phyloP scores from a whole-genome alignment of 1,139 yeast genomes.

The Sugiyamaella paludigena region DNA sequence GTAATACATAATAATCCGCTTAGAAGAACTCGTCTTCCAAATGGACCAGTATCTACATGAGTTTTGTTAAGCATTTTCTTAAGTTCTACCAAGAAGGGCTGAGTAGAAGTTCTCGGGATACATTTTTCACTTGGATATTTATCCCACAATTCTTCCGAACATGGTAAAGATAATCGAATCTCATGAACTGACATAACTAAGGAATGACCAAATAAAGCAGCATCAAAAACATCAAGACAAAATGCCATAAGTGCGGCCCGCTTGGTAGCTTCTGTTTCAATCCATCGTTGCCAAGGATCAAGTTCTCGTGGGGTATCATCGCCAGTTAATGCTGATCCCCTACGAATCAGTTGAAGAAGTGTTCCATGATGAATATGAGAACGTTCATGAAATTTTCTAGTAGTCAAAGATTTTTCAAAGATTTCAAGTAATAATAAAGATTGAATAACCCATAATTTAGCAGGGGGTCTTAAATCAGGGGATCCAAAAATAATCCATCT shows the following conservation, averaged over 20 bases:
- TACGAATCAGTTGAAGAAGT: constrained; percentile 64
- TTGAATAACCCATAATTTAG: constrained; percentile 65
- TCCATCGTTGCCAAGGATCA: constrained; percentile 58
- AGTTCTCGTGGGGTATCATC: constrained; percentile 26
- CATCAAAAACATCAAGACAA: constrained; percentile 73
- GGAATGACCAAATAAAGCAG: constrained; percentile 76
- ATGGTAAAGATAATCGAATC: constrained; percentile 71
- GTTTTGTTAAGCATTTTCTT: constrained; percentile 55
- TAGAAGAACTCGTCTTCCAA: constrained; percentile 63
- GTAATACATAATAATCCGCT: constrained; percentile 70
- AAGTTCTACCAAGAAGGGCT: constrained; percentile 53
- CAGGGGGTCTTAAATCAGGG: constrained; percentile 55
- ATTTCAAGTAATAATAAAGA: constrained; percentile 60
- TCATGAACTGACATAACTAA: constrained; percentile 66
- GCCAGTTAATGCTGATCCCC: constrained; percentile 60
- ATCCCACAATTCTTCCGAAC: constrained; percentile 80
- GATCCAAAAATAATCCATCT: constrained; percentile 60
- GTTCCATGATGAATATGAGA: constrained; percentile 78
- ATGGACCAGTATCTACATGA: constrained; percentile 48
- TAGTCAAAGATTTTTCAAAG: constrained; percentile 61
- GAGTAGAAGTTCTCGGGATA: constrained; percentile 27
- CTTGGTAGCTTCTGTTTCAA: constrained; percentile 73
- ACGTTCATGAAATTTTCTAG: constrained; percentile 58
- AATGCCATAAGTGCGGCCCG: constrained; percentile 78
- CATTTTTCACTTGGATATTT: constrained; percentile 33